Evolutionary conservation across 1,139 yeast genomes (phyloP).

Genomic region (Taphrina pruni): DNA sequence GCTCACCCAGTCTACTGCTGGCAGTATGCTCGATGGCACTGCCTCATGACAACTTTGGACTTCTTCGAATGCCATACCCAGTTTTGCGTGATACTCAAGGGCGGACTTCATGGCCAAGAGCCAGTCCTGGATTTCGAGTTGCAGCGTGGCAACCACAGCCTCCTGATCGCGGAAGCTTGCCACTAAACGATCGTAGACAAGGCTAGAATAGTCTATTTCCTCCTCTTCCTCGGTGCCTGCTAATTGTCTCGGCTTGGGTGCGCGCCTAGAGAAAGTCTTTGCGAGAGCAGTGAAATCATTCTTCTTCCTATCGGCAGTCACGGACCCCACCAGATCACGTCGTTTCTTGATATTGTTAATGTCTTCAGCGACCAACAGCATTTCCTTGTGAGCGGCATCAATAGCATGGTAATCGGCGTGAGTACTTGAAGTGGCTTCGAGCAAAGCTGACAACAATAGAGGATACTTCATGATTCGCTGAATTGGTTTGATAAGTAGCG

Average conservation of each 20-base stretch:
- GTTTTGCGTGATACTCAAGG: slow-evolving; percentile 25
- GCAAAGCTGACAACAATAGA: slow-evolving; percentile 49
- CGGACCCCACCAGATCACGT: slow-evolving; percentile 28
- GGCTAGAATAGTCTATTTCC: slow-evolving; percentile 4
- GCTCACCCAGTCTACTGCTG: slow-evolving; percentile 18
- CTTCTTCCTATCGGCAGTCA: slow-evolving; percentile 25
- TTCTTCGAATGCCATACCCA: slow-evolving; percentile 13
- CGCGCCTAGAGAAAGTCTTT: slow-evolving; percentile 39
- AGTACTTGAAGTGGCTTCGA: slow-evolving; percentile 48
- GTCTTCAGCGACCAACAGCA: slow-evolving; percentile 49
- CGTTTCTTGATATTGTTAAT: slow-evolving; percentile 49
- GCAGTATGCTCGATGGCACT: neutral
- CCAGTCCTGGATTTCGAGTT: slow-evolving; percentile 35
- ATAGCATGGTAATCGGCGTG: slow-evolving; percentile 52
- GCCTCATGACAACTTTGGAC: slow-evolving; percentile 13
- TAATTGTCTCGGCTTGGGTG: slow-evolving; percentile 26
- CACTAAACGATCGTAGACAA: slow-evolving; percentile 23
- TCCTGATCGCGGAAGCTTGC: slow-evolving; percentile 21
- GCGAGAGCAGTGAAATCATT: slow-evolving; percentile 37
- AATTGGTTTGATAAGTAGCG: slow-evolving; percentile 56
- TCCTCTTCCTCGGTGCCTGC: slow-evolving; percentile 26
- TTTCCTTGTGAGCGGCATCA: slow-evolving; percentile 48
- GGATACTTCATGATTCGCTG: slow-evolving; percentile 56
- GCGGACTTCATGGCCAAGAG: slow-evolving; percentile 30
- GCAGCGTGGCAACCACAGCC: slow-evolving; percentile 15